Evolutionary conservation across 805 yeast species (phyloP).

Genomic region (Wickerhamomyces sydowiorum): DNA sequence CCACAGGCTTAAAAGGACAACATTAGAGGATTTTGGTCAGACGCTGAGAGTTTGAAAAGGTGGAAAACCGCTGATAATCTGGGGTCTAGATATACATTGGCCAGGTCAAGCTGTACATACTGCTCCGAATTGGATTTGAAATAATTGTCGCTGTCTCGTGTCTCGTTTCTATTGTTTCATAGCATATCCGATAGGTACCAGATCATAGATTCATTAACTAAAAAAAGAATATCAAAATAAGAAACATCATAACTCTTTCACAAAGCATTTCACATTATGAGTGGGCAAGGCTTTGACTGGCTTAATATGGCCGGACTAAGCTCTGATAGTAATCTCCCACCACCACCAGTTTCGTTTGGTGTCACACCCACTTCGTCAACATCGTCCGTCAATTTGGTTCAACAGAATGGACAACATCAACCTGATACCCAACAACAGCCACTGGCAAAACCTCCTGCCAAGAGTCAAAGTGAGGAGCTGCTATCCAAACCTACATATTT

Average conservation of each 20-base stretch:
- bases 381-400: conserved; percentile 12
- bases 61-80: too few relatives aligned
- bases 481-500: conserved; percentile 4
- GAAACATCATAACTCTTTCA: neutral
- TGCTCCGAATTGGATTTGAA: too few relatives aligned
- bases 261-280: too few relatives aligned
- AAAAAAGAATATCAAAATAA: too few relatives aligned
- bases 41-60: too few relatives aligned
- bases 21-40: conserved; percentile 8
- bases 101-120: too few relatives aligned
- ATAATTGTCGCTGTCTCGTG: too few relatives aligned
- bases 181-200: too few relatives aligned
- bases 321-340: conserved; percentile 29
- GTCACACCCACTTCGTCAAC: conserved; percentile 22
- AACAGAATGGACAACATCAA: conserved; percentile 1
- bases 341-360: conserved; percentile 51
- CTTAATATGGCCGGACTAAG: conserved; percentile 36
- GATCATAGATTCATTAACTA: too few relatives aligned
- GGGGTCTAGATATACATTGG: too few relatives aligned
- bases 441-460: neutral
- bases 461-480: neutral
- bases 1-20: neutral
- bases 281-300: conserved; percentile 44
- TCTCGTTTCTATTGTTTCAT: too few relatives aligned
- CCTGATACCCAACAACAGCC: neutral